These are phyloP conservation scores for Pichia pseudocactophila DNA, from an alignment of 805 yeast species.

Conservation along the genomic window DNA sequence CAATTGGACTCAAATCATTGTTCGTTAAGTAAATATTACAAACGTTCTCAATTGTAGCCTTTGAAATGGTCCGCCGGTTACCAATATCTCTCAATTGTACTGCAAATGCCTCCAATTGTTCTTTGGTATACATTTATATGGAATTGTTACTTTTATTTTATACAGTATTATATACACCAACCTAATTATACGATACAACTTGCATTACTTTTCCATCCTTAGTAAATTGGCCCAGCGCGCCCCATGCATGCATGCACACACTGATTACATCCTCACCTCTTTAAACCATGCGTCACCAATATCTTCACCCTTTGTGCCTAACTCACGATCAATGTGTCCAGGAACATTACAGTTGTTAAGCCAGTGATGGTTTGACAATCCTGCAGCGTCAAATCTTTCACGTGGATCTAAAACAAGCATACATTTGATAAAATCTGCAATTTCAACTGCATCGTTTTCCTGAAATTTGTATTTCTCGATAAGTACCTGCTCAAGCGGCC, in stretches of 20 bases:
- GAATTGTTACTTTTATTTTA: background rate
- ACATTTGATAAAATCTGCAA: conserved; percentile 72
- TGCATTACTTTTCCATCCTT: no score
- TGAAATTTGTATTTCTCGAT: conserved; percentile 76
- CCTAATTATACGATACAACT: background rate
- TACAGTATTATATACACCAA: background rate
- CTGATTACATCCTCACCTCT: conserved; percentile 40
- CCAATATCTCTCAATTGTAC: conserved; percentile 4
- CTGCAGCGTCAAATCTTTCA: conserved; percentile 90
- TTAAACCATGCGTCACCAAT: conserved; percentile 79
- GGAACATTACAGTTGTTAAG: conserved; percentile 65
- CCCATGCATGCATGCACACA: no score
- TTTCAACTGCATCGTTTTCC: conserved; percentile 57
- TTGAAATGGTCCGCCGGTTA: conserved; percentile 1
- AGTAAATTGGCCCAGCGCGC: no score
- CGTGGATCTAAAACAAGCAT: conserved; percentile 78
- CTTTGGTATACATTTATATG: background rate
- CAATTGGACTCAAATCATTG: background rate
- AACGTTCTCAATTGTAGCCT: background rate
- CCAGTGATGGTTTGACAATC: conserved; percentile 87
- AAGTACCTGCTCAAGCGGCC: conserved; percentile 80
- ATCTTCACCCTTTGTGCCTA: conserved; percentile 77
- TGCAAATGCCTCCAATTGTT: conserved; percentile 3
- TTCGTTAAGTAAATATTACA: background rate
- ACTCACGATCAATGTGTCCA: conserved; percentile 68